Evolutionary conservation across 2,329 filamentous ascomycete genomes (phyloP), one percentile per base, ranked within the genome.

Genomic region (Hypocreales sp.): DNA sequence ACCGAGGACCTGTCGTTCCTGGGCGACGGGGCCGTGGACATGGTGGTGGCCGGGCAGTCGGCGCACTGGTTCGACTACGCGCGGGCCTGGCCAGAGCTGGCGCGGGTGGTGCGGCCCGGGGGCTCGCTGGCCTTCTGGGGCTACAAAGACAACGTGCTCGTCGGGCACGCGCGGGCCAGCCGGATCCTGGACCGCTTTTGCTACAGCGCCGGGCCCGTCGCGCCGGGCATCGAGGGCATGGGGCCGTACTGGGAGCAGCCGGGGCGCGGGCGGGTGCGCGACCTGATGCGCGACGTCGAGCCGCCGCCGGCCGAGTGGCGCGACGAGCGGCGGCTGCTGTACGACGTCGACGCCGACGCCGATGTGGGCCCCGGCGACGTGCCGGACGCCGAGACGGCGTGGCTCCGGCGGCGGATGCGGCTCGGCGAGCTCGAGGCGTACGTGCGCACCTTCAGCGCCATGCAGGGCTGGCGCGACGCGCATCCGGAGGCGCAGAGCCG

Each of bases 1-100:
- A 67, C 68, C 1, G 72, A 79, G 39, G 53, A 65, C 28, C 46
- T 74, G 4, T 47, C 48, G 1, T 69, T 65, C 34, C 31, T 75
- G 2, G 28, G 43, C 0, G 58, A 64, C 31, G 51, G 42, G 5
- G 58, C 53, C 4, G 45, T 76, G 2, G 72, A 78, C 42, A 48
- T 61, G 38, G 53, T 51, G 5, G 55, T 62, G 11, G 50, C 59
- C 5, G 61, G 55, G 7, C 71, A 78, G 40, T 61, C 72, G 7
- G 69, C 71, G 22, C 73, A 79, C 43, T 79, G 72, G 72, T 79
- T 79, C 44, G 60, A 76, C 42, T 69, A 67, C 40, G 22, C 35
- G 7, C 55, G 51, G 21, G 56, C 64, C 4, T 78, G 68, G 64
- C 58, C 58, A 0, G 62, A 68, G 39, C 43, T 77, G 31, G 51